Base-by-base conservation (phyloP, 768 basidiomycete species). In the Krasilnikovozyma curviuscula region DNA sequence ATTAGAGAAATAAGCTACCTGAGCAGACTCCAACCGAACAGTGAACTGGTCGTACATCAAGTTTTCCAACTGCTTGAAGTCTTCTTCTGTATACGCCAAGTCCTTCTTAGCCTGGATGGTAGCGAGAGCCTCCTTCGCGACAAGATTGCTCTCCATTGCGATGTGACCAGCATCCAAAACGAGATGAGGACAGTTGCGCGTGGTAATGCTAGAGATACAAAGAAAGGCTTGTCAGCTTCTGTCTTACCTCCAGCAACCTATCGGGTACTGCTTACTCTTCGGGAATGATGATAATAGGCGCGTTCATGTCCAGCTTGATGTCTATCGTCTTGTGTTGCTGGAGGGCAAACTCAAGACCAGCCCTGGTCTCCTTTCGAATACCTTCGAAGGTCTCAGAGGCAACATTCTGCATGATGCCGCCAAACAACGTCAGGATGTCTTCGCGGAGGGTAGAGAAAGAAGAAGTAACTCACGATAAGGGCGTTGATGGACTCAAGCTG, bases 161-260 rank as follows among this genome's bases (percentile, higher is more conserved):
- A 98, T 91, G 61, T 95, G 93, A 50, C 93, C 93, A 5, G 91
- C 93, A 61, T 97, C 93, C 44, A 97, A 70, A 14, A 97, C 75
- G 44, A 97, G 71, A 61, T 93, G 82, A 57, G 76, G 84, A 66
- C 85, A 81, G 19, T 76, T 65, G 50, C 73, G 71, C 7, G 75
- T 75, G 3, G 78, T 80, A 42, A 95, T 73, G 55, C 85, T 91
- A 49, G 1, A 50, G 46, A 51, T 21, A 30, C 9, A 33, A 52
- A 34, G 3, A 28, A 49, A n/a, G 48, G 33, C 44, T 35, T 21
- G n/a, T 21, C n/a, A 47, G 52, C 35, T 35, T 54, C 42, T 50
- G 44, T 13, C 18, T 34, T 34, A 18, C 33, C 33, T 13, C 13
- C 18, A 18, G 18, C 33, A 34, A 34, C 33, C 33, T 13, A 34